A percentile compares a stretch with the other conserved stretches of the same genome.
Evolutionary conservation across 2,329 filamentous ascomycete genomes (phyloP).

Genomic region (Fusarium globosum): DNA sequence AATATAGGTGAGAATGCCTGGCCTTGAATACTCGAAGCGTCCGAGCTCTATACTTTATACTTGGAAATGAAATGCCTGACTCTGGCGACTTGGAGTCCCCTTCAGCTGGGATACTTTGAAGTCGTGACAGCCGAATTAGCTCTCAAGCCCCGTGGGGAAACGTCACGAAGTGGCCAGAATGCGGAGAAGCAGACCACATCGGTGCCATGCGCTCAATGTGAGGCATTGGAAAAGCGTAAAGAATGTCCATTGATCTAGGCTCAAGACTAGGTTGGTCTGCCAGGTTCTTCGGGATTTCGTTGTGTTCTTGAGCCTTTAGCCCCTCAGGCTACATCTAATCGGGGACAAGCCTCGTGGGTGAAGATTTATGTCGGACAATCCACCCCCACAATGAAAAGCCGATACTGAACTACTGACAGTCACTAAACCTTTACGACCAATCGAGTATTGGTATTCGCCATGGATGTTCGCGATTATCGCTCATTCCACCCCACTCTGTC

Average conservation of each 20-base stretch:
- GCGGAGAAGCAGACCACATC: not conserved
- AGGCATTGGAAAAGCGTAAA: not conserved
- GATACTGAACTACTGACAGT: not conserved
- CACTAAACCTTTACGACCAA: not conserved
- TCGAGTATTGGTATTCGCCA: fast-evolving
- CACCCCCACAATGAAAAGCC: not conserved
- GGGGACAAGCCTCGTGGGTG: not conserved
- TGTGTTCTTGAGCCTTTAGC: not conserved
- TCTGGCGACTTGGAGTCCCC: fast-evolving
- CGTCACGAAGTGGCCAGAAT: not conserved
- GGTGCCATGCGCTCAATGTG: not conserved
- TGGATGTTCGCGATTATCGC: not conserved
- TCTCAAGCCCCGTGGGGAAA: not conserved
- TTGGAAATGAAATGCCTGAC: not conserved
- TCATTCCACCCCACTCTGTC: not conserved
- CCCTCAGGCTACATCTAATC: not conserved
- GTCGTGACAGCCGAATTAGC: not conserved
- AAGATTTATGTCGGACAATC: fast-evolving
- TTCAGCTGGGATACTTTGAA: too few relatives aligned
- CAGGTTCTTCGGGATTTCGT: not conserved
- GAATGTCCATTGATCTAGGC: not conserved
- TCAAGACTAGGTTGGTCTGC: not conserved
- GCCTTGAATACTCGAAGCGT: fast-evolving
- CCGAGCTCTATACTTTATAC: not conserved
- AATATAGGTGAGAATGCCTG: not conserved